Evolutionary conservation across 805 yeast genomes (phyloP).

Genomic region (Starmerella vaccinii): DNA sequence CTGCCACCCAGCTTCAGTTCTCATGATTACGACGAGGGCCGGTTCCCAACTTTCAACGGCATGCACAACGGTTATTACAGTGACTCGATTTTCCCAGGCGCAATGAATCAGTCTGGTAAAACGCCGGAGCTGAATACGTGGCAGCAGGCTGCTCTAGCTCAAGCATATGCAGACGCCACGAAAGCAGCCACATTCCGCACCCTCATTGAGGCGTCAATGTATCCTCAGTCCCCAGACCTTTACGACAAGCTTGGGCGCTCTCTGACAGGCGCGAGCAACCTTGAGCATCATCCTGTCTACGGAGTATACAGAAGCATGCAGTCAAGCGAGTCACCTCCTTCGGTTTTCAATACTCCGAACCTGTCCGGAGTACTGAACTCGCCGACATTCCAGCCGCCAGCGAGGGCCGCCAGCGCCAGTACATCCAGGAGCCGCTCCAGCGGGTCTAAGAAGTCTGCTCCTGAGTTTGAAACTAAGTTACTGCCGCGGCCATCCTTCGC

Average conservation of each 20-base stretch:
- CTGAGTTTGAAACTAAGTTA: not conserved
- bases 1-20: not conserved
- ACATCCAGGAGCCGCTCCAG: not conserved
- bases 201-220: not conserved
- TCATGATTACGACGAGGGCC: not conserved
- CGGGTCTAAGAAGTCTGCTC: not conserved
- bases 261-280: not conserved
- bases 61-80: not conserved
- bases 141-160: not conserved
- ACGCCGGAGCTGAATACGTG: constrained; percentile 2
- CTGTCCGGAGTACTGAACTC: not conserved
- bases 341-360: not conserved
- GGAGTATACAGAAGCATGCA: not conserved
- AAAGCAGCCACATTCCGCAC: not conserved
- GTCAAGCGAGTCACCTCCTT: not conserved
- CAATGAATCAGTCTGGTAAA: not conserved
- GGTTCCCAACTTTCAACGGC: not conserved
- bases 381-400: not conserved
- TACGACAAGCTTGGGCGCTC: not conserved
- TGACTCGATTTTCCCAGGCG: not conserved
- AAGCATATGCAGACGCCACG: constrained; percentile 1
- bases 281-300: not conserved
- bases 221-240: constrained; percentile 1
- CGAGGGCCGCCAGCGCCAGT: too few relatives aligned
- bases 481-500: constrained; percentile 3